phyloP scores from a whole-genome alignment of 1,284 basidiomycete species.

The Wallemia ichthyophaga region DNA sequence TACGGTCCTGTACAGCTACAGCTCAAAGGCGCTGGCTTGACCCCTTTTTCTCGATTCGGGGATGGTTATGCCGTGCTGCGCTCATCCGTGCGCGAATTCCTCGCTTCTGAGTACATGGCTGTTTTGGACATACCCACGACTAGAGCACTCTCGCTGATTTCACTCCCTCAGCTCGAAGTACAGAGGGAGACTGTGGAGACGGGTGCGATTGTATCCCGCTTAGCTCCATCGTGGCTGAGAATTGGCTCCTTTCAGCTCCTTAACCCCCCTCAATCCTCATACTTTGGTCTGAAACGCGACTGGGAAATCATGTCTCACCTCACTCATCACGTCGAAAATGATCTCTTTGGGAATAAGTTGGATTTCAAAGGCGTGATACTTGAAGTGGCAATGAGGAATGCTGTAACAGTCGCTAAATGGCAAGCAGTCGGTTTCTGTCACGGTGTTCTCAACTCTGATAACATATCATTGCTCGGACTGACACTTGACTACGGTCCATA shows the following conservation, averaged over 20 bases:
- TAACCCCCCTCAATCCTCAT: conserved; percentile 29
- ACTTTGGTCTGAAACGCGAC: conserved; percentile 37
- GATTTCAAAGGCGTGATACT: conserved; percentile 27
- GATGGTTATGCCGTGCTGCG: conserved; percentile 79
- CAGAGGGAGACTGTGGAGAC: conserved; percentile 46
- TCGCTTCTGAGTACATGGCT: conserved; percentile 26
- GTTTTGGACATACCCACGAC: conserved; percentile 68
- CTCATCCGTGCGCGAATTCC: conserved; percentile 64
- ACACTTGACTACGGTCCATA: conserved; percentile 90
- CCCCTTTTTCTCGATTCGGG: conserved; percentile 65
- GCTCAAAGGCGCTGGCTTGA: conserved; percentile 75
- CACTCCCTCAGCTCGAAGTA: conserved; percentile 43
- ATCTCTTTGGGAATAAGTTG: conserved; percentile 28
- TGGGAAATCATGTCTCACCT: conserved; percentile 40
- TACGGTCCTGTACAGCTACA: conserved; percentile 38
- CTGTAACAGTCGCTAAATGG: conserved; percentile 71
- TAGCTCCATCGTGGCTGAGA: conserved; percentile 69
- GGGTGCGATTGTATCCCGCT: conserved; percentile 48
- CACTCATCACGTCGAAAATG: conserved; percentile 23
- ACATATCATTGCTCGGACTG: conserved; percentile 40
- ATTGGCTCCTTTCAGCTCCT: conserved; percentile 74
- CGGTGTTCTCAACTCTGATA: conserved; percentile 9
- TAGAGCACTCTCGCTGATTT: conserved; percentile 50
- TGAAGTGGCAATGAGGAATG: conserved; percentile 53
- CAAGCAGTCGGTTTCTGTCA: conserved; percentile 20